Percentiles rank a stretch among this genome's conserved stretches.
phyloP scores from a whole-genome alignment of 208 protist genomes.

The Wallacemonas sp. region DNA sequence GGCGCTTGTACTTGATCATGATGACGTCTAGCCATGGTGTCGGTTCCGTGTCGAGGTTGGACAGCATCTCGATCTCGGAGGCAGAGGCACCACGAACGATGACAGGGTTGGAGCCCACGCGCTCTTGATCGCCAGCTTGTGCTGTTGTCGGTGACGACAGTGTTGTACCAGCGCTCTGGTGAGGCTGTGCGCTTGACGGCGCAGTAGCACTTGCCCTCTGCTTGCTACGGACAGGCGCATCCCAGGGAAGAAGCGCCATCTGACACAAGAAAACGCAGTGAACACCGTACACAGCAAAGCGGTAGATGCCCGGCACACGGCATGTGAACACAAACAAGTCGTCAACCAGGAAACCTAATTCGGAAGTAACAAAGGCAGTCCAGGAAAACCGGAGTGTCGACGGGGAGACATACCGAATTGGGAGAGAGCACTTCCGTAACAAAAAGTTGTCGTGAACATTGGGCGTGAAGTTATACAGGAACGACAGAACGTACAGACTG shows the following conservation, averaged over 20 bases:
- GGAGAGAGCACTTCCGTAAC: slow-evolving; percentile 67
- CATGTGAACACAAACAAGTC: slow-evolving; percentile 88
- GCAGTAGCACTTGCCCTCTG: not conserved
- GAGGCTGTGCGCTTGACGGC: not conserved
- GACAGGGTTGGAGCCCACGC: too few species aligned
- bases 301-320: slow-evolving; percentile 55
- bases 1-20: slow-evolving; percentile 50
- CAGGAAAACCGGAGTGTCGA: slow-evolving; percentile 11
- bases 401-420: slow-evolving; percentile 45
- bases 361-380: slow-evolving; percentile 27
- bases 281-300: slow-evolving; percentile 51
- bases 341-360: slow-evolving; percentile 69
- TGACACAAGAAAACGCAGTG: slow-evolving; percentile 68
- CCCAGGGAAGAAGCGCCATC: slow-evolving; percentile 58
- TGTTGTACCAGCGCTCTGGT: not conserved
- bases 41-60: slow-evolving; percentile 45
- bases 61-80: slow-evolving; percentile 33
- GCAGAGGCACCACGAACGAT: slow-evolving; percentile 19
- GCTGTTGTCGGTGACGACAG: not conserved
- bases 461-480: slow-evolving; percentile 68
- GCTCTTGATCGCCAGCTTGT: not conserved
- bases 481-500: slow-evolving; percentile 61
- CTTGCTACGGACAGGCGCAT: slow-evolving; percentile 32
- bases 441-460: slow-evolving; percentile 83
- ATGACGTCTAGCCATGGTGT: slow-evolving; percentile 49